Percentiles rank a stretch among this genome's conserved stretches.
Conservation (phyloP, 768 basidiomycete species). For the Hebeloma cylindrosporum region DNA sequence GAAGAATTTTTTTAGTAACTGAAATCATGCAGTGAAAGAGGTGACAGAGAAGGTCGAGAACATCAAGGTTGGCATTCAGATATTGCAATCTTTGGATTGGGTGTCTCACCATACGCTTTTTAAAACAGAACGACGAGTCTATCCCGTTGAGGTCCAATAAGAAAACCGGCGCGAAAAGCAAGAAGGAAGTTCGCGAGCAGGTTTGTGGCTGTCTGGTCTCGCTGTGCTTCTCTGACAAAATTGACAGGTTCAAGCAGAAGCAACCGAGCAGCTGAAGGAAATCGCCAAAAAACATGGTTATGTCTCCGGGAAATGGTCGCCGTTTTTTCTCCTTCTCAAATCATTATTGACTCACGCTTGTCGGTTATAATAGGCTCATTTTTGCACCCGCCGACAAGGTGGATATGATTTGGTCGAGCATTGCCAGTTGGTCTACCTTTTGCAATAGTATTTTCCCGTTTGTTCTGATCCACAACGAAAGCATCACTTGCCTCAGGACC, state of each 20-base stretch:
- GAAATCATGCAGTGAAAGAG: constrained; percentile 46
- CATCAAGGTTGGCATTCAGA: constrained; percentile 46
- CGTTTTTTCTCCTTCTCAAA: background rate
- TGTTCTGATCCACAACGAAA: constrained; percentile 21
- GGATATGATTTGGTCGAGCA: constrained; percentile 58
- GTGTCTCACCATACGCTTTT: background rate
- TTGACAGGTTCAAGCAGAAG: constrained; percentile 57
- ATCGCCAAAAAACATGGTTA: constrained; percentile 56
- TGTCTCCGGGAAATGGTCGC: constrained; percentile 68
- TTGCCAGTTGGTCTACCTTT: constrained; percentile 50
- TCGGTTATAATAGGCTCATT: constrained; percentile 50
- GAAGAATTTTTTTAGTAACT: background rate
- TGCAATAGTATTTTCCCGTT: background rate
- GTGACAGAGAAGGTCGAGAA: constrained; percentile 55
- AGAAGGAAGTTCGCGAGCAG: constrained; percentile 73
- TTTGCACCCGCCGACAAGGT: constrained; percentile 64
- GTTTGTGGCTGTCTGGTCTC: constrained; percentile 32
- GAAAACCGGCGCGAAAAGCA: constrained; percentile 70
- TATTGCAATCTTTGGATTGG: background rate
- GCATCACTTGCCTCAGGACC: constrained; percentile 68
- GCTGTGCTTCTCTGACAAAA: background rate
- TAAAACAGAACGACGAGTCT: constrained; percentile 54
- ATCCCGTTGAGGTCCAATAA: constrained; percentile 70
- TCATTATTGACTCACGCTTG: background rate
- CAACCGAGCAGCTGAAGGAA: constrained; percentile 55